Percentiles rank a stretch among this genome's conserved stretches.
These are phyloP conservation scores for Gossypium arboreum DNA, from an alignment of 345 rosid genomes.

Conservation along the genomic window DNA sequence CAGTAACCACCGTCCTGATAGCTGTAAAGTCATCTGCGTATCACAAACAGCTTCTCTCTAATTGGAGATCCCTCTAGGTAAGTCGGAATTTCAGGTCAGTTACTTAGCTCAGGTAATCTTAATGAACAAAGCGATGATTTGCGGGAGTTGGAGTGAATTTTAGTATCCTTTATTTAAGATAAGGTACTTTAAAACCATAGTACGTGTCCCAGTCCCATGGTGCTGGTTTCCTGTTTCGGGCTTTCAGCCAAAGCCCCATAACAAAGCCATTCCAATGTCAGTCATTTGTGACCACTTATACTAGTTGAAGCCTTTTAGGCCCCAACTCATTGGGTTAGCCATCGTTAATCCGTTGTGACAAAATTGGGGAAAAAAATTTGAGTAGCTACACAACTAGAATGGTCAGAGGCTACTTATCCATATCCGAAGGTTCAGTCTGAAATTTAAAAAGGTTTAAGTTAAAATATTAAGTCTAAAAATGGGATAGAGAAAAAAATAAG, in stretches of 20 bases:
- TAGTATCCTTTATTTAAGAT: neutral
- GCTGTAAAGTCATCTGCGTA: conserved; percentile 27
- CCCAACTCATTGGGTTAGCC: neutral
- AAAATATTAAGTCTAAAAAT: too few species aligned
- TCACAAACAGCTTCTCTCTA: neutral
- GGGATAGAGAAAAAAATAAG: too few species aligned
- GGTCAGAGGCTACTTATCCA: accelerated
- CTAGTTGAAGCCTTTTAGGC: neutral
- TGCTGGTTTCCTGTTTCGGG: neutral
- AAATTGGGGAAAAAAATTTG: too few species aligned
- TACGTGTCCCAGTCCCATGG: too few species aligned
- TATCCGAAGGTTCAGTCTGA: accelerated
- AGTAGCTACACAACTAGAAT: too few species aligned
- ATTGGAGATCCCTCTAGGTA: neutral
- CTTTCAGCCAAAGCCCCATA: neutral
- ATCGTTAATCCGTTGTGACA: neutral
- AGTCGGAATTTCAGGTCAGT: neutral
- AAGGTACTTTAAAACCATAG: too few species aligned
- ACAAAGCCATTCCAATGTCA: neutral
- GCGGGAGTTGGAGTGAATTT: too few species aligned
- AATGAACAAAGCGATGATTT: too few species aligned
- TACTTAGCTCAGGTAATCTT: neutral
- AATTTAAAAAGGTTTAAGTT: too few species aligned
- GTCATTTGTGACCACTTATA: neutral
- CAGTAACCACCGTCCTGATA: conserved; percentile 27